Percentiles rank a stretch among this genome's conserved stretches.
phyloP scores from a whole-genome alignment of 2,329 filamentous ascomycete species.

The Talaromyces sp. region DNA sequence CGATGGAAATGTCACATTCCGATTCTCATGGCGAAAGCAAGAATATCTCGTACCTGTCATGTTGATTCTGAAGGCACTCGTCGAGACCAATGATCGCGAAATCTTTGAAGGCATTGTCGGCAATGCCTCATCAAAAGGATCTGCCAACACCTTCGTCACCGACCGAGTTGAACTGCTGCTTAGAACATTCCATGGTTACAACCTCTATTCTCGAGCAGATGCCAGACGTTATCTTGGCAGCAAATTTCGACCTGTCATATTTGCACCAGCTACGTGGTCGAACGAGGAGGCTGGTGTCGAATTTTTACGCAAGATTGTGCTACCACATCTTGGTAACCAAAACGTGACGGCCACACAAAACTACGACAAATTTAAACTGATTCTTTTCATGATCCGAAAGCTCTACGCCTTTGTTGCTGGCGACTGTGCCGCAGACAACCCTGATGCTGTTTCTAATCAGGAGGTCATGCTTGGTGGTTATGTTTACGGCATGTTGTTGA shows the following conservation, averaged over 20 bases:
- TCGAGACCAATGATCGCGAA: conserved; percentile 94
- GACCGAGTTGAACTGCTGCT: conserved; percentile 90
- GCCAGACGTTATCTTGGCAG: conserved; percentile 83
- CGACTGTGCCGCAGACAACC: conserved; percentile 90
- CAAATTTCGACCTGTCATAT: conserved; percentile 86
- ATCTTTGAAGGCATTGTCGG: conserved; percentile 94
- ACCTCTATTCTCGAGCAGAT: conserved; percentile 74
- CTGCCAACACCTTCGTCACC: conserved; percentile 87
- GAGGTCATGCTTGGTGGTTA: conserved; percentile 92
- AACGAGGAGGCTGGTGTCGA: conserved; percentile 88
- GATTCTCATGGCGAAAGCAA: conserved; percentile 96
- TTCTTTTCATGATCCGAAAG: conserved; percentile 95
- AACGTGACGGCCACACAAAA: conserved; percentile 82
- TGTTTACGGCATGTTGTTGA: conserved; percentile 90
- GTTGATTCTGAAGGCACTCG: conserved; percentile 93
- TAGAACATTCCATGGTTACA: conserved; percentile 89
- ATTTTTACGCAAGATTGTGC: conserved; percentile 82
- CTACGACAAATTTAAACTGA: conserved; percentile 86
- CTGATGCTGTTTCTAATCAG: conserved; percentile 93
- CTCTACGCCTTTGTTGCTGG: conserved; percentile 89
- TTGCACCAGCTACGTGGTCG: conserved; percentile 76
- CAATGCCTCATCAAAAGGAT: conserved; percentile 67
- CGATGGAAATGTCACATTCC: conserved; percentile 93
- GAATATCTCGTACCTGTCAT: conserved; percentile 94
- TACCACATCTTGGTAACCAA: conserved; percentile 85